Percentiles rank a stretch among this genome's conserved stretches.
Evolutionary conservation across 768 basidiomycete species (phyloP).

Genomic region (Xerocomellus chrysenteron): DNA sequence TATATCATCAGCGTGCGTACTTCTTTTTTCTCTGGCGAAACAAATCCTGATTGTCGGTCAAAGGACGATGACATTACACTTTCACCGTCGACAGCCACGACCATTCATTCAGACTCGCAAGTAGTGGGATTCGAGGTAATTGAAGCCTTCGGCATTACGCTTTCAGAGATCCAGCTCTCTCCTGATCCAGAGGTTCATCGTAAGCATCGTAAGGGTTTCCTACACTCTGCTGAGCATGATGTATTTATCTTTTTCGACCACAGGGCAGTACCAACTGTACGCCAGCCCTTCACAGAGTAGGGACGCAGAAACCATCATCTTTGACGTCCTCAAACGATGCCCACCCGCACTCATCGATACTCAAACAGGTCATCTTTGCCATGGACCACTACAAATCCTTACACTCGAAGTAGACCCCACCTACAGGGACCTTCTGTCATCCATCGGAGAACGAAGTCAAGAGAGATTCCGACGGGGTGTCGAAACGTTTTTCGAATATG

Average conservation of each 20-base stretch:
- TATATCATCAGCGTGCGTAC: background rate
- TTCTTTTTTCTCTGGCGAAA: background rate
- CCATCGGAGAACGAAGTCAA: background rate
- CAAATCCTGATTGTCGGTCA: background rate
- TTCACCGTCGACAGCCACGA: background rate
- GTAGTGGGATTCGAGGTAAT: background rate
- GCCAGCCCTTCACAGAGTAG: background rate
- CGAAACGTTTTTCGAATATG: constrained; percentile 8
- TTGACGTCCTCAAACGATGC: background rate
- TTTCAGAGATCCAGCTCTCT: constrained; percentile 2
- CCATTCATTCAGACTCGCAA: background rate
- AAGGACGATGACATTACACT: background rate
- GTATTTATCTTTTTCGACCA: background rate
- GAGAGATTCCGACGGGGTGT: background rate
- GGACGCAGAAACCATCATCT: background rate
- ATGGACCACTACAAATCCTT: background rate
- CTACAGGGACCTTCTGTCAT: background rate
- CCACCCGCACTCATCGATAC: constrained; percentile 7
- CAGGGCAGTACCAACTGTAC: background rate
- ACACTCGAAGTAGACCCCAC: constrained; percentile 4
- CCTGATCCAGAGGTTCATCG: constrained; percentile 1
- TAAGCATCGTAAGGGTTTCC: constrained; percentile 1
- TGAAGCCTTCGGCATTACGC: background rate
- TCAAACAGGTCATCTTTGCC: constrained; percentile 3
- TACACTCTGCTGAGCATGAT: background rate